These are phyloP conservation scores for Fusarium sp. DNA, from an alignment of 2,329 filamentous ascomycete genomes.

Conservation along the genomic window DNA sequence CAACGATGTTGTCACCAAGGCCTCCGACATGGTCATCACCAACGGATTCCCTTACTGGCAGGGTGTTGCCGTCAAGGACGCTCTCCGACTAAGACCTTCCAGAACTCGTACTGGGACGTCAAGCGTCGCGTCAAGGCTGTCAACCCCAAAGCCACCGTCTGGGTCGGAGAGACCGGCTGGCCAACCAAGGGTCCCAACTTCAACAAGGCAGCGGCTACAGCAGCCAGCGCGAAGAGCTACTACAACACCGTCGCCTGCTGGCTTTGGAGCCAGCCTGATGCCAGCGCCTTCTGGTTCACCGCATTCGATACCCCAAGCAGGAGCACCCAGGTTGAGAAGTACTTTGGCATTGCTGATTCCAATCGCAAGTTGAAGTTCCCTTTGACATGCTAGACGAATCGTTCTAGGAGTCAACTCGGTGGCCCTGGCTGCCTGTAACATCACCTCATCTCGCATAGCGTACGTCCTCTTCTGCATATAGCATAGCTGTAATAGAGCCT, in stretches of 20 bases:
- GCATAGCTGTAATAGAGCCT: too few relatives aligned
- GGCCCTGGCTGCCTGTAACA: too few relatives aligned
- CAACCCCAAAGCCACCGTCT: slow-evolving; percentile 30
- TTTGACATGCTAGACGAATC: slow-evolving; percentile 28
- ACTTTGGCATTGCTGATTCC: slow-evolving; percentile 37
- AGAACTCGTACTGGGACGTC: slow-evolving; percentile 36
- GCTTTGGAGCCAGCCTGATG: slow-evolving; percentile 31
- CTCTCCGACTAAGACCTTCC: slow-evolving; percentile 40
- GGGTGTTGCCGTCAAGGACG: slow-evolving; percentile 38
- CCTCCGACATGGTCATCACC: slow-evolving; percentile 37
- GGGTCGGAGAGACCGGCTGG: slow-evolving; percentile 42
- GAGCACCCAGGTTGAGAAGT: slow-evolving; percentile 39
- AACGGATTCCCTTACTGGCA: slow-evolving; percentile 43
- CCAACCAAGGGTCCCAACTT: slow-evolving; percentile 34
- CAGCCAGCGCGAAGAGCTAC: slow-evolving; percentile 27
- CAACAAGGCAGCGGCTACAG: slow-evolving; percentile 30
- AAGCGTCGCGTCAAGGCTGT: slow-evolving; percentile 36
- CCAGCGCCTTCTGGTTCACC: slow-evolving; percentile 41
- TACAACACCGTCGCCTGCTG: slow-evolving; percentile 39
- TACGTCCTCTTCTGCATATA: too few relatives aligned
- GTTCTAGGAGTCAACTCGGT: slow-evolving; percentile 46
- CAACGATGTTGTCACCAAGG: slow-evolving; percentile 40
- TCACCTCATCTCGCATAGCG: too few relatives aligned
- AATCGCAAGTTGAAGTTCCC: slow-evolving; percentile 40
- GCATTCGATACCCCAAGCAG: slow-evolving; percentile 32